Evolutionary conservation across 2,329 filamentous ascomycete species (phyloP).

Genomic region (Drechslera avenae): DNA sequence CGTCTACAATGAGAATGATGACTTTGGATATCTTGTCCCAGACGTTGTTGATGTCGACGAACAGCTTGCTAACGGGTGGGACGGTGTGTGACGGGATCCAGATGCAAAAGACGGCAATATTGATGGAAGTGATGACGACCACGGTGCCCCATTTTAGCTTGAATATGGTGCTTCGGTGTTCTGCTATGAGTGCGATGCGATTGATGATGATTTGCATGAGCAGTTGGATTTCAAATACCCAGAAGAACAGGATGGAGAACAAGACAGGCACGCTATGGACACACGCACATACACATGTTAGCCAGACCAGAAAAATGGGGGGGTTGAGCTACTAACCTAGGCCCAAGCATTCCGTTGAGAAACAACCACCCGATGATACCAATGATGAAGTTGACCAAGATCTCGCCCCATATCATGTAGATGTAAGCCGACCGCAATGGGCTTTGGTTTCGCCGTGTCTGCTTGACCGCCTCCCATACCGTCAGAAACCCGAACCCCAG

Average conservation of each 20-base stretch:
- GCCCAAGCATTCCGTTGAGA: slow-evolving; percentile 34
- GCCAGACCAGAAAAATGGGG: neutral
- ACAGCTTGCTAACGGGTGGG: slow-evolving; percentile 43
- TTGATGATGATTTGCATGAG: slow-evolving; percentile 63
- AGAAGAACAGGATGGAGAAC: slow-evolving; percentile 42
- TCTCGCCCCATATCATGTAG: slow-evolving; percentile 46
- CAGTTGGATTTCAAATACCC: slow-evolving; percentile 53
- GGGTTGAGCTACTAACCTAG: slow-evolving; percentile 28
- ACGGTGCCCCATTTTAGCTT: slow-evolving; percentile 57
- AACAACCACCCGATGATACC: slow-evolving; percentile 42
- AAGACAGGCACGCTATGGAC: slow-evolving; percentile 40
- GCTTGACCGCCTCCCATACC: slow-evolving; percentile 44
- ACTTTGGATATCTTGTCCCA: slow-evolving; percentile 62
- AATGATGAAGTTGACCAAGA: slow-evolving; percentile 36
- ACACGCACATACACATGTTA: neutral
- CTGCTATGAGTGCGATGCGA: slow-evolving; percentile 57
- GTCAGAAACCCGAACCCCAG: slow-evolving; percentile 43
- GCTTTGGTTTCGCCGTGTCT: slow-evolving; percentile 44
- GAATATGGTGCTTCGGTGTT: slow-evolving; percentile 46
- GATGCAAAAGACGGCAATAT: slow-evolving; percentile 60
- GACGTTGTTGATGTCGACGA: slow-evolving; percentile 54
- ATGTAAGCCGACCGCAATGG: slow-evolving; percentile 42
- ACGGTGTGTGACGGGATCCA: slow-evolving; percentile 58
- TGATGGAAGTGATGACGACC: slow-evolving; percentile 55
- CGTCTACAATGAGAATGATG: slow-evolving; percentile 59